Evolutionary conservation across 306 rosid species (phyloP), one percentile per base, ranked within the genome.

Genomic region (Prunus davidiana): DNA sequence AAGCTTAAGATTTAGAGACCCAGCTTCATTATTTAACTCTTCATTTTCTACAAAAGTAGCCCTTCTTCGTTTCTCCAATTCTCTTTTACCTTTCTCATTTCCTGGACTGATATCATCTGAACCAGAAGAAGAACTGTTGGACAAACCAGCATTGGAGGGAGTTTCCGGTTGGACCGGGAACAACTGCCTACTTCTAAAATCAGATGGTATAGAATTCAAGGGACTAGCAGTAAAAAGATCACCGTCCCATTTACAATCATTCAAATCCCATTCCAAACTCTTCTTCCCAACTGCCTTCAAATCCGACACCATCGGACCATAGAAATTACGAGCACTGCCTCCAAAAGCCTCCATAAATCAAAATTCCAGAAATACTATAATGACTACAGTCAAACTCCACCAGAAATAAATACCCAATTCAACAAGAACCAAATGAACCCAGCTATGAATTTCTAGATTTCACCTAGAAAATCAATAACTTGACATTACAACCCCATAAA

Each of bases 221-320:
- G 80, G 84, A 69, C 77, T 90, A 13, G 98, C 97, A 11, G 86
- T 77, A 63, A 92, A 92, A 58, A 89, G 95, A 92, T 94, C 85
- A 1, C 97, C 95, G 68, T 94, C 98, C 98, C 98, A 94, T 79
- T 83, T 87, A 95, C 96, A 94, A 47, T 84, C 85, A 54, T 90
- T 94, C 83, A 84, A 84, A 85, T 94, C 91, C 98, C 98, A 94
- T 18, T 92, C 98, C 49, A 76, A 24, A 50, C 86, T 64, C 84
- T 84, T 89, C 70, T 89, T 94, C 67, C 95, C 91, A 76, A 79
- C 73, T 24, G 83, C 72, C 80, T 87, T 85, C 86, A 89, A 67
- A 76, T 84, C 76, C 52, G 76, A 13, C 73, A 72, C 92, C 54
- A 85, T 76, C 2, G 91, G 51, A 64, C 87, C 89, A 56, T 67